Conservation (phyloP, 2,329 filamentous ascomycete species). For the Ceratocystis albifundus region DNA sequence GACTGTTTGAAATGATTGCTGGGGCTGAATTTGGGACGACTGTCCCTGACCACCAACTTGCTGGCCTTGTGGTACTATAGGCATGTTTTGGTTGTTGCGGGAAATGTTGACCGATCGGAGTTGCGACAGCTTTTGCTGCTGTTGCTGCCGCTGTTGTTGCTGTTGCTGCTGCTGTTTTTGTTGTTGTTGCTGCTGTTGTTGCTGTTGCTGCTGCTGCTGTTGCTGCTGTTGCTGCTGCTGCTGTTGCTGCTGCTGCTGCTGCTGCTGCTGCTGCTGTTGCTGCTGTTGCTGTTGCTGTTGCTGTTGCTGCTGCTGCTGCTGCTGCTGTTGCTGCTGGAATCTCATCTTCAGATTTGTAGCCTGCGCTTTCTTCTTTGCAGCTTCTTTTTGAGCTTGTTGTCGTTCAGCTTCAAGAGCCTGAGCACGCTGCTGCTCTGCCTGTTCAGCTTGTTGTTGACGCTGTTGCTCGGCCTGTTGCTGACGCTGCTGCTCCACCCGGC, state of each 20-base stretch:
- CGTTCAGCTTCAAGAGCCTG: conserved; percentile 29
- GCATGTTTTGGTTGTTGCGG: conserved; percentile 31
- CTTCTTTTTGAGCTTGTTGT: conserved; percentile 21
- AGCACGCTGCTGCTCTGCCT: conserved; percentile 37
- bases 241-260: background rate
- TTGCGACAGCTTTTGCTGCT: conserved; percentile 30
- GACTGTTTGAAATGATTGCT: background rate
- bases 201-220: background rate
- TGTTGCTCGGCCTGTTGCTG: conserved; percentile 38
- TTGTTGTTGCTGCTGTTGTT: conserved; percentile 27
- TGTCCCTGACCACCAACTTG: conserved; percentile 26
- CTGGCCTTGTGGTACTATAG: conserved; percentile 28
- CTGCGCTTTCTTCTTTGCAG: conserved; percentile 13
- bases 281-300: conserved; percentile 1
- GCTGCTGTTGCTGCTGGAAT: conserved; percentile 26
- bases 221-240: conserved; percentile 31
- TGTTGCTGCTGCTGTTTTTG: conserved; percentile 26
- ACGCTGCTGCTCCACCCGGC: conserved; percentile 39
- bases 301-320: conserved; percentile 31
- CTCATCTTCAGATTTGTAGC: conserved; percentile 25
- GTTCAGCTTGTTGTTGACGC: conserved; percentile 35
- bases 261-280: conserved; percentile 31
- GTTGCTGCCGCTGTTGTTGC: conserved; percentile 26
- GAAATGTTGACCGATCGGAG: no score
- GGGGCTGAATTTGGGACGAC: conserved; percentile 30